Percentiles rank a stretch among this genome's conserved stretches.
Evolutionary conservation across 352 stramenopile species (phyloP).

Genomic region (Pythium phragmitis): DNA sequence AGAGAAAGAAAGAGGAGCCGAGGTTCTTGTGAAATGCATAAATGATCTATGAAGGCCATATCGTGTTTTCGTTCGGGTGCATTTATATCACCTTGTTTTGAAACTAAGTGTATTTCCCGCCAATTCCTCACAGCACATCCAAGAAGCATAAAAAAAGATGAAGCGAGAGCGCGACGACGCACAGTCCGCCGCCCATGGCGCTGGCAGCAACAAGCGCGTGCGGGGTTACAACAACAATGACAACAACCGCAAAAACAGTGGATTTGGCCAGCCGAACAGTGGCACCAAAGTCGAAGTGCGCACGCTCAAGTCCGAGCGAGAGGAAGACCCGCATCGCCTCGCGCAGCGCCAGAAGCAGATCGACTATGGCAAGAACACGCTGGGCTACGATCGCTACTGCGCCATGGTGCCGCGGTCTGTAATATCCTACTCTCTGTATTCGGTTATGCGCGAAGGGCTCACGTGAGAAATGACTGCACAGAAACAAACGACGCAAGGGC

Average conservation of each 20-base stretch:
- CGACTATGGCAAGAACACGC: slow-evolving; percentile 91
- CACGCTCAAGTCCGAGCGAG: slow-evolving; percentile 57
- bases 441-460: background rate
- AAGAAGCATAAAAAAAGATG: slow-evolving; percentile 8
- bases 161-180: slow-evolving; percentile 23
- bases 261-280: background rate
- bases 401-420: slow-evolving; percentile 52
- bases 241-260: background rate
- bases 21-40: background rate
- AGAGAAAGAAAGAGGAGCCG: background rate
- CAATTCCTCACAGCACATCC: slow-evolving; percentile 1
- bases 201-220: slow-evolving; percentile 20
- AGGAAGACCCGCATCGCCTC: slow-evolving; percentile 78
- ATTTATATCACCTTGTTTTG: background rate
- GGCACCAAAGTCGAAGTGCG: slow-evolving; percentile 28
- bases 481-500: slow-evolving; percentile 42
- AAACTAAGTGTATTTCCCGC: background rate
- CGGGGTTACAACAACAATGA: slow-evolving; percentile 14
- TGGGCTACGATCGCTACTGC: slow-evolving; percentile 89
- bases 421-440: background rate
- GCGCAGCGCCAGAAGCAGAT: slow-evolving; percentile 92
- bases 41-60: background rate
- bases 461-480: slow-evolving; percentile 15
- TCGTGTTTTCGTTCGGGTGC: background rate
- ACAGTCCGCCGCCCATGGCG: slow-evolving; percentile 4